These are phyloP conservation scores for Dionaea muscipula DNA, from an alignment of 179 eudicot species.

Conservation along the genomic window DNA sequence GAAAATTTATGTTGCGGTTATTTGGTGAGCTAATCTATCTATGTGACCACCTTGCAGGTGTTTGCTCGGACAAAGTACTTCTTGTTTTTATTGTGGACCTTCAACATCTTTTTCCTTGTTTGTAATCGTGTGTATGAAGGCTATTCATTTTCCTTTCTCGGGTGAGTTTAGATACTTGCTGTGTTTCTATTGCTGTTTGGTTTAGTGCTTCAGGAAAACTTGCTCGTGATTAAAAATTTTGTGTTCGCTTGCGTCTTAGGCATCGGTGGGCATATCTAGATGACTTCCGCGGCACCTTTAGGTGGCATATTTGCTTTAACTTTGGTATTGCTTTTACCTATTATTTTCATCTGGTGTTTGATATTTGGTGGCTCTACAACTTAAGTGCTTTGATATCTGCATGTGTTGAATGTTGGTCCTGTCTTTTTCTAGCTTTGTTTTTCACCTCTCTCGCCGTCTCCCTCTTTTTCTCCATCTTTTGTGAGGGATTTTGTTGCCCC, in stretches of 20 bases:
- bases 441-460: too few species aligned
- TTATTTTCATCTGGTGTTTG: neutral
- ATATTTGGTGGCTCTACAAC: neutral
- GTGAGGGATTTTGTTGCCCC: too few species aligned
- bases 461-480: too few species aligned
- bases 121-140: slow-evolving; percentile 76
- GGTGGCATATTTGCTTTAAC: slow-evolving; percentile 99
- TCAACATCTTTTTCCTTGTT: slow-evolving; percentile 53
- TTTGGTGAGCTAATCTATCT: neutral
- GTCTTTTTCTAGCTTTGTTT: too few species aligned
- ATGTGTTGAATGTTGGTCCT: neutral
- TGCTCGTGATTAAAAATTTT: neutral
- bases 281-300: slow-evolving; percentile 71
- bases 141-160: slow-evolving; percentile 64
- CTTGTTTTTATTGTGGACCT: slow-evolving; percentile 48
- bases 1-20: neutral
- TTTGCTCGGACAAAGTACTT: slow-evolving; percentile 65
- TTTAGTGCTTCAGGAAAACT: neutral
- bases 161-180: slow-evolving; percentile 41
- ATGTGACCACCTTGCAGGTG: slow-evolving; percentile 34
- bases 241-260: slow-evolving; percentile 24
- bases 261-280: slow-evolving; percentile 69
- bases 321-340: slow-evolving; percentile 44
- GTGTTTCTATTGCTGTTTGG: neutral
- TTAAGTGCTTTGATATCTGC: neutral